A percentile compares a stretch with the other conserved stretches of the same genome.
phyloP scores from a whole-genome alignment of 2,329 filamentous ascomycete genomes.

The Calonectria henricotiae region DNA sequence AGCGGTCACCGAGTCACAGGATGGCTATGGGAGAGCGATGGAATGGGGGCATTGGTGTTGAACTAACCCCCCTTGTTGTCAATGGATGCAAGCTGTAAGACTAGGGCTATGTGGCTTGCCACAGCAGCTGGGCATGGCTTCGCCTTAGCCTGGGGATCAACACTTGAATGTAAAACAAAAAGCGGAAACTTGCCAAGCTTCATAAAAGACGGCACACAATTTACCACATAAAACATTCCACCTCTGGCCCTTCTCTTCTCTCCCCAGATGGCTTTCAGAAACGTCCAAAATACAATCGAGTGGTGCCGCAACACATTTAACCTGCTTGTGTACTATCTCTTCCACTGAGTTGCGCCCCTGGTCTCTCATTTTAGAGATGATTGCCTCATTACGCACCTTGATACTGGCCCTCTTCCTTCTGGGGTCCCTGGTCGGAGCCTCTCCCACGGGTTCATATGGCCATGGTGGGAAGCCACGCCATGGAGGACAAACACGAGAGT shows the following conservation, averaged over 20 bases:
- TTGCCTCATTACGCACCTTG: slow-evolving; percentile 12
- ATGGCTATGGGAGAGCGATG: too few species aligned
- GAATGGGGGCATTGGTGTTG: background rate
- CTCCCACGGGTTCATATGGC: background rate
- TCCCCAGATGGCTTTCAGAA: slow-evolving; percentile 3
- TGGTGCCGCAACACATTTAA: slow-evolving; percentile 30
- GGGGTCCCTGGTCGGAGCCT: slow-evolving; percentile 15
- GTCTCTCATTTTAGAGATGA: slow-evolving; percentile 12
- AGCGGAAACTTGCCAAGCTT: background rate
- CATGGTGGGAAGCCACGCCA: background rate
- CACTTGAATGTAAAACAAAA: slow-evolving; percentile 1
- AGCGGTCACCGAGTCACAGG: background rate
- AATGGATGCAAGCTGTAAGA: slow-evolving; percentile 23
- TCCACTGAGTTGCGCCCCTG: background rate
- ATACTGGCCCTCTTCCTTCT: slow-evolving; percentile 20
- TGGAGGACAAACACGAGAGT: slow-evolving; percentile 42
- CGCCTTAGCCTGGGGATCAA: background rate
- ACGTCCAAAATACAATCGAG: slow-evolving; percentile 2
- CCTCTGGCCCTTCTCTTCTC: background rate
- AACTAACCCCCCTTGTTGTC: background rate
- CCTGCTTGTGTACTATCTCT: slow-evolving; percentile 18
- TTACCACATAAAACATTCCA: background rate
- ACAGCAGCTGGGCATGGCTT: background rate
- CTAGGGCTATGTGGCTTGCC: background rate
- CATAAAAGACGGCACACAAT: background rate